phyloP scores from a whole-genome alignment of 164 flowering plant species.

The Berberis thunbergii region DNA sequence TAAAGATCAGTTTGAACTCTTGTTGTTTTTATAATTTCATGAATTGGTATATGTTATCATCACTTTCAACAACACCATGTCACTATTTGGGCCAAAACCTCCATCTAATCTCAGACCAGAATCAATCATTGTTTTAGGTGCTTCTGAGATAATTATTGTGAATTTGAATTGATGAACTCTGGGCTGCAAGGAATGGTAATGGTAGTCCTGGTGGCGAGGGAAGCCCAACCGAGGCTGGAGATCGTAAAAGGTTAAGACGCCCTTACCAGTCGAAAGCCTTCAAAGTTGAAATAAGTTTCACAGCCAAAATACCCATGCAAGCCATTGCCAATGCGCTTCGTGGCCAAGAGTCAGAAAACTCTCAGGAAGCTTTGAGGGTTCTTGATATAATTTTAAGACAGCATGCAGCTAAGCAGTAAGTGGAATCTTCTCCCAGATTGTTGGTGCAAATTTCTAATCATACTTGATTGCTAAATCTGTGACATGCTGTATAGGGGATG shows the following conservation, averaged over 20 bases:
- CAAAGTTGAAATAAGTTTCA: constrained; percentile 74
- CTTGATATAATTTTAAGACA: constrained; percentile 84
- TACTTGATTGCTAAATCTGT: not conserved
- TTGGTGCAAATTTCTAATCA: not conserved
- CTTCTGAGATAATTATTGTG: no score
- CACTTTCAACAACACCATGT: no score
- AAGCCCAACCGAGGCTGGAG: constrained; percentile 44
- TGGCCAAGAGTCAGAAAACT: constrained; percentile 79
- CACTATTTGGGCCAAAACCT: no score
- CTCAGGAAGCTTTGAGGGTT: constrained; percentile 83
- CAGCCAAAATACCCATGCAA: constrained; percentile 85
- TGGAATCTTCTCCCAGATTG: not conserved
- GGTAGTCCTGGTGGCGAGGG: constrained; percentile 42
- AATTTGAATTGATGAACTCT: not conserved
- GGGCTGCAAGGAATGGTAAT: constrained; percentile 33
- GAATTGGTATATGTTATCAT: no score
- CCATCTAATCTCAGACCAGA: no score
- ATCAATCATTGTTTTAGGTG: no score
- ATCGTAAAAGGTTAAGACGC: constrained; percentile 54
- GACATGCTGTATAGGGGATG: constrained; percentile 61
- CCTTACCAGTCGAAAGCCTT: constrained; percentile 58
- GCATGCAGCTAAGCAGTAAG: constrained; percentile 88
- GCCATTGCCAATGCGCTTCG: constrained; percentile 72
- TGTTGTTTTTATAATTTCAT: no score
- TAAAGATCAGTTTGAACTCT: no score